phyloP scores from a whole-genome alignment of 495 filamentous ascomycete species.

The Chaetomium tenue region DNA sequence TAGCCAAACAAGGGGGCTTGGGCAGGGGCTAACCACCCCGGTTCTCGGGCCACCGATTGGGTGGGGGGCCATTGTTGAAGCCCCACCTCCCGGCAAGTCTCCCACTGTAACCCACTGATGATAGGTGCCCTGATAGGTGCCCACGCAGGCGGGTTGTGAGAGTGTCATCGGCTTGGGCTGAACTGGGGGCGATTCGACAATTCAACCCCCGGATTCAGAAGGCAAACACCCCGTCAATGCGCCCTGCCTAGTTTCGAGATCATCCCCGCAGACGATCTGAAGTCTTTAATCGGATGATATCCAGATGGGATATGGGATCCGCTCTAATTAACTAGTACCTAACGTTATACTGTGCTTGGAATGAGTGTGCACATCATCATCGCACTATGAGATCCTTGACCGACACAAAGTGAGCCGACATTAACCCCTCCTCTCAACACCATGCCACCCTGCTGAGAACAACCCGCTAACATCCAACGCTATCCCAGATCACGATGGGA shows the following conservation, averaged over 20 bases:
- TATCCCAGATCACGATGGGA: conserved; percentile 58
- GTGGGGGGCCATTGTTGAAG: background rate
- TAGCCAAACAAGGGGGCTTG: conserved; percentile 16
- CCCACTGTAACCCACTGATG: conserved; percentile 19
- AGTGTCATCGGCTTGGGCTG: background rate
- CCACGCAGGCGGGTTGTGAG: conserved; percentile 1
- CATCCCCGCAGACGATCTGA: background rate
- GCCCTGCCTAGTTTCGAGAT: too few relatives aligned
- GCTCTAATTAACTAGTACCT: background rate
- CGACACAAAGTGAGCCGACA: conserved; percentile 18
- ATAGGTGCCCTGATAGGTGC: background rate
- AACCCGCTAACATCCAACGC: conserved; percentile 13
- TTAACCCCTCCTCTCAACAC: background rate
- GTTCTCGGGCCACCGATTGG: conserved; percentile 18
- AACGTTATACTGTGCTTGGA: background rate
- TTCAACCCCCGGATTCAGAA: background rate
- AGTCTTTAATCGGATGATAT: background rate
- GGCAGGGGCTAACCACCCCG: conserved; percentile 14
- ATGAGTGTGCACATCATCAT: conserved; percentile 2
- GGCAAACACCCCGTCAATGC: background rate
- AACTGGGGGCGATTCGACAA: conserved; percentile 11
- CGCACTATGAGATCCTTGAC: conserved; percentile 15
- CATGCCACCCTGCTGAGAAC: background rate
- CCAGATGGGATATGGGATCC: background rate
- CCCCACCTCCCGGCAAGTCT: conserved; percentile 2